These are phyloP conservation scores for Emergomyces pasteurianus DNA, from an alignment of 2,329 filamentous ascomycete species.

Conservation along the genomic window DNA sequence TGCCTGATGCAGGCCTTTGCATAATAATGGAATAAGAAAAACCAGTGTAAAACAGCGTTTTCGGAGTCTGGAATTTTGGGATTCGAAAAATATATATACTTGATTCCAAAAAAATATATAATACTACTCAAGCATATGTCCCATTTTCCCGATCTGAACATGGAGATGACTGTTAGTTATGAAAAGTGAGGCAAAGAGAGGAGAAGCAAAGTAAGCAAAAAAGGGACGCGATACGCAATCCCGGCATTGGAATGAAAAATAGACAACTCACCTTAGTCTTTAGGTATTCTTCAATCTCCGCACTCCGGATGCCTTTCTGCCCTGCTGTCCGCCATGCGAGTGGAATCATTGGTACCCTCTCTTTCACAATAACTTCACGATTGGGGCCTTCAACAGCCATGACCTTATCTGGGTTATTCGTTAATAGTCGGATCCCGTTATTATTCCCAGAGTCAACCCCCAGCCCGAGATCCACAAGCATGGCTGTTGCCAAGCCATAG, in stretches of 20 bases:
- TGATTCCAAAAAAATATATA: not conserved
- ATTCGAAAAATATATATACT: not conserved
- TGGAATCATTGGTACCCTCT: slow-evolving; percentile 91
- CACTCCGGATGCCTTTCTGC: slow-evolving; percentile 67
- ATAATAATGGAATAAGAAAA: not conserved
- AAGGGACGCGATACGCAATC: not conserved
- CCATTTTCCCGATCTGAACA: slow-evolving; percentile 71
- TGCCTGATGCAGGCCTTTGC: not conserved
- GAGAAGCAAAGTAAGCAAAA: slow-evolving; percentile 4
- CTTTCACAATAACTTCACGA: slow-evolving; percentile 73
- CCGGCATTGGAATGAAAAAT: not conserved
- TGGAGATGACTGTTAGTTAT: not conserved
- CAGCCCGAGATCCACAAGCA: slow-evolving; percentile 73
- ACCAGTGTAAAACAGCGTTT: not conserved
- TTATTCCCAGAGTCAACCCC: slow-evolving; percentile 40
- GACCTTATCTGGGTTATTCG: slow-evolving; percentile 97
- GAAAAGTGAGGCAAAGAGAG: not conserved
- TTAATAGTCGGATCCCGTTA: slow-evolving; percentile 59
- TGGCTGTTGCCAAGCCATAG: slow-evolving; percentile 93
- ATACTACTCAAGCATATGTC: slow-evolving; percentile 50
- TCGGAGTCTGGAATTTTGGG: not conserved
- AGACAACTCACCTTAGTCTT: slow-evolving; percentile 66
- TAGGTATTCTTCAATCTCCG: slow-evolving; percentile 86
- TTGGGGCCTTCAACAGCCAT: slow-evolving; percentile 85
- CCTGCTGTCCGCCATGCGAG: slow-evolving; percentile 76